Base-by-base conservation (phyloP, 2,329 filamentous ascomycete species). In the Trichoderma arundinaceum region DNA sequence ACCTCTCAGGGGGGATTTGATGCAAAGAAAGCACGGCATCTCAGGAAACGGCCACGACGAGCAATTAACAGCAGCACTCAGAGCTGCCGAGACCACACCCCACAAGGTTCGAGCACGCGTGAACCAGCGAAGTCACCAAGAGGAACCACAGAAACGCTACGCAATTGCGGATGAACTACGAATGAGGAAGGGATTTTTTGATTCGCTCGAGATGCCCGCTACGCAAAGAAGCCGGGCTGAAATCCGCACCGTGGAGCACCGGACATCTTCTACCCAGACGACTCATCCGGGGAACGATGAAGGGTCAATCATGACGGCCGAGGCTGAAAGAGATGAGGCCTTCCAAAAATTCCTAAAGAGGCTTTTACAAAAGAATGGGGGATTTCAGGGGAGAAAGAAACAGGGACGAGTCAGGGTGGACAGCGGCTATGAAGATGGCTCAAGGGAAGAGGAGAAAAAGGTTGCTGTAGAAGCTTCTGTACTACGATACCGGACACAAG, bases 271-370 rank as follows among this genome's bases (percentile, higher is more conserved):
- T 35, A 22, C 9, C 33, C 49, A 63, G 32, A 44, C 48, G 22
- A 39, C 51, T 28, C 38, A n/a, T 33, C 12, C 15, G 17, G 32
- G 22, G 13, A 43, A 35, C 32, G 17, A 28, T 7, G 41, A 13
- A 22, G 15, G 9, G 15, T 22, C 35, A 12, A 19, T 13, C 38
- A 8, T 28, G 15, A 38, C 7, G 35, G 8, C n/a, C 13, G 60
- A 63, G 8, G 28, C 17, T 17, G 12, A 57, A 4, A 35, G 35
- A 32, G 66, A 72, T 15, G 64, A 49, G 2, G 75, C 70, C 6
- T 77, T 76, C 46, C 63, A 73, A 39, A 72, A 62, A 22, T 64
- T 77, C 59, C 56, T 77, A 4, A 56, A 71, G 10, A 77, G 71
- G 32, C 71, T 77, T 35, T 46, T 28, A 9, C 44, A 66, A 19